Percentiles rank a stretch among this genome's conserved stretches.
Conservation (phyloP, 805 yeast species). For the Wickerhamiella spandovensis region DNA sequence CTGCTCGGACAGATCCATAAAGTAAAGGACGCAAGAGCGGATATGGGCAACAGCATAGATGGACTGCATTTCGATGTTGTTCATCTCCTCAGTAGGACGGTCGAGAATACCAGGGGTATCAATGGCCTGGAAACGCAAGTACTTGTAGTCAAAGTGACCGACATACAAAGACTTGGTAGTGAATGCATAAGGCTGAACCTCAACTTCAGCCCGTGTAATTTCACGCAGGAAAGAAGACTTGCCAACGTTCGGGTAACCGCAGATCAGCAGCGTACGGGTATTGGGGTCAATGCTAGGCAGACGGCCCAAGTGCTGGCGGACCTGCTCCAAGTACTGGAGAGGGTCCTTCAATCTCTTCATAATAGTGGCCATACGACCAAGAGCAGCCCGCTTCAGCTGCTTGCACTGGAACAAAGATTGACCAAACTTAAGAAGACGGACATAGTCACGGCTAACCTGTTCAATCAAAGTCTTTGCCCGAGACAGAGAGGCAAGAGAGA, state of each 20-base stretch:
- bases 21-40: constrained; percentile 89
- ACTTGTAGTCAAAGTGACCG: constrained; percentile 98
- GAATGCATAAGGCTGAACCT: constrained; percentile 98
- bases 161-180: constrained; percentile 95
- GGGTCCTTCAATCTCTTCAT: constrained; percentile 93
- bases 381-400: constrained; percentile 94
- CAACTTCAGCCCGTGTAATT: constrained; percentile 96
- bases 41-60: constrained; percentile 97
- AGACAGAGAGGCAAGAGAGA: constrained; percentile 86
- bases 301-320: constrained; percentile 97
- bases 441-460: constrained; percentile 92
- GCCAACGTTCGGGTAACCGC: constrained; percentile 99
- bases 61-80: constrained; percentile 98
- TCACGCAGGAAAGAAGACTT: constrained; percentile 87
- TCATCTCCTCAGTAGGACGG: constrained; percentile 98
- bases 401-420: constrained; percentile 97
- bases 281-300: constrained; percentile 96
- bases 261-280: constrained; percentile 90
- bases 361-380: constrained; percentile 99
- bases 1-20: constrained; percentile 97
- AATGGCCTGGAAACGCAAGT: constrained; percentile 94
- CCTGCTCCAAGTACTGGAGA: constrained; percentile 86
- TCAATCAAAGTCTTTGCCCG: constrained; percentile 89
- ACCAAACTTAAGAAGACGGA: constrained; percentile 87
- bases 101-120: constrained; percentile 99